A percentile compares a stretch with the other conserved stretches of the same genome.
Evolutionary conservation across 331 rosid species (phyloP).

Genomic region (Pyrus hybrid): DNA sequence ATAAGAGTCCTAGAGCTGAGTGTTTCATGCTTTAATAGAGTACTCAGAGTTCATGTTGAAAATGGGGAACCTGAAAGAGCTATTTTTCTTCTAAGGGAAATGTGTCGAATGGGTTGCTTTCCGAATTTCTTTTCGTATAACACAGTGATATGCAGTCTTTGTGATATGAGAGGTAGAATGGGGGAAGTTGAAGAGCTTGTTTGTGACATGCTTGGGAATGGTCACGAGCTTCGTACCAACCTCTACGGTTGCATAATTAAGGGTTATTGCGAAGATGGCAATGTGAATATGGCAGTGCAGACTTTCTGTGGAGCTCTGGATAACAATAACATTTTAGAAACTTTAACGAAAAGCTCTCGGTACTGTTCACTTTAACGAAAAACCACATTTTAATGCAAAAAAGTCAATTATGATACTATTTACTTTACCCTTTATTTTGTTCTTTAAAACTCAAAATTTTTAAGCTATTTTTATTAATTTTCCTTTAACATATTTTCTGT

Average conservation of each 20-base stretch:
- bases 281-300: slow-evolving; percentile 26
- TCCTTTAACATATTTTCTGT: too few species aligned
- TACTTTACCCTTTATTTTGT: too few species aligned
- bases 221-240: slow-evolving; percentile 25
- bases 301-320: slow-evolving; percentile 23
- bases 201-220: slow-evolving; percentile 29
- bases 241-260: slow-evolving; percentile 29
- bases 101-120: slow-evolving; percentile 35
- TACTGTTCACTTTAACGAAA: too few species aligned
- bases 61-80: slow-evolving; percentile 29
- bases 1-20: slow-evolving; percentile 26
- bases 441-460: too few species aligned
- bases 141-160: slow-evolving; percentile 30
- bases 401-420: too few species aligned
- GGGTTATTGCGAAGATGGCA: slow-evolving; percentile 29
- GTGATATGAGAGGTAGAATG: slow-evolving; percentile 30
- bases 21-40: slow-evolving; percentile 36
- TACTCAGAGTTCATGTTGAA: slow-evolving; percentile 32
- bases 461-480: too few species aligned
- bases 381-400: too few species aligned
- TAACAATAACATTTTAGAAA: slow-evolving; percentile 17
- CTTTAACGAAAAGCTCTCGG: too few species aligned
- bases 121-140: slow-evolving; percentile 43
- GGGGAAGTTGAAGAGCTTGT: slow-evolving; percentile 36
- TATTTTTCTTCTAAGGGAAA: slow-evolving; percentile 33